Evolutionary conservation across 441 rosid species (phyloP).

Genomic region (Populus trichocarpa): DNA sequence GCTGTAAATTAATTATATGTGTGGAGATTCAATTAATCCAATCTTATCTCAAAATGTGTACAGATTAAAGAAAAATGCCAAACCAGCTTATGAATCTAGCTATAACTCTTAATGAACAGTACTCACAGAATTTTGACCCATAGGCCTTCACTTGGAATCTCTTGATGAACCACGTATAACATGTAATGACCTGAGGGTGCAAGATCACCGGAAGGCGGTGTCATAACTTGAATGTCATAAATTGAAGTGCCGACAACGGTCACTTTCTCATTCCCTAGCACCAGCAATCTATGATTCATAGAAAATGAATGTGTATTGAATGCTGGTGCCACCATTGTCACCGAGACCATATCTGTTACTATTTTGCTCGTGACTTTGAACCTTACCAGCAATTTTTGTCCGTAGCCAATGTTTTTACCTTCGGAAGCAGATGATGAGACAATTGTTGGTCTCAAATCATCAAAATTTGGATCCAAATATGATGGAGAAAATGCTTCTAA

Average conservation of each 20-base stretch:
- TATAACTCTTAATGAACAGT: background rate
- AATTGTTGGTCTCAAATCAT: slow-evolving; percentile 41
- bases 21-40: background rate
- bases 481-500: slow-evolving; percentile 74
- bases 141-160: slow-evolving; percentile 56
- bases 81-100: background rate
- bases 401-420: slow-evolving; percentile 28
- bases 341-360: slow-evolving; percentile 28
- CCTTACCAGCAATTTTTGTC: slow-evolving; percentile 32
- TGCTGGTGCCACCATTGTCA: slow-evolving; percentile 60
- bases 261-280: slow-evolving; percentile 38
- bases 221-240: slow-evolving; percentile 30
- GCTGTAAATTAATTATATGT: background rate
- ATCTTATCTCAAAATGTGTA: background rate
- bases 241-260: slow-evolving; percentile 12
- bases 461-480: slow-evolving; percentile 34
- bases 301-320: slow-evolving; percentile 77
- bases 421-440: slow-evolving; percentile 20
- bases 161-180: slow-evolving; percentile 67
- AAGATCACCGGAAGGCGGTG: slow-evolving; percentile 50
- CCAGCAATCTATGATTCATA: slow-evolving; percentile 79
- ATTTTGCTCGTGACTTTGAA: slow-evolving; percentile 34
- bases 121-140: slow-evolving; percentile 51
- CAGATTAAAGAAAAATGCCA: background rate
- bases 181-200: slow-evolving; percentile 80